These are phyloP conservation scores for Corynespora cassiicola DNA, from an alignment of 2,329 filamentous ascomycete species.

Conservation along the genomic window DNA sequence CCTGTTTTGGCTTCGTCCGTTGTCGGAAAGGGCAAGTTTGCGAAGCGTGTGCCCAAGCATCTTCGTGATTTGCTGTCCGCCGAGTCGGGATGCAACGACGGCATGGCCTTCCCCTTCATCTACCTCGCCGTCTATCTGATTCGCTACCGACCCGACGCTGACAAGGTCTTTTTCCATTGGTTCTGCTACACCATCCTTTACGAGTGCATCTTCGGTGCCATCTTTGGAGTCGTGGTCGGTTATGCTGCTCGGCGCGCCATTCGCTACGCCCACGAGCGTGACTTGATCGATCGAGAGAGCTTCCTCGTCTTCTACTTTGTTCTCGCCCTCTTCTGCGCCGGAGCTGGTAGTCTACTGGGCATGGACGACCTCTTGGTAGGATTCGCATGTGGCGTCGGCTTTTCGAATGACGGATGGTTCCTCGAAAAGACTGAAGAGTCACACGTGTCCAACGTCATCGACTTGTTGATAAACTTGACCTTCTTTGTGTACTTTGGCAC, in stretches of 20 bases:
- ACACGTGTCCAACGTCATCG: constrained; percentile 98
- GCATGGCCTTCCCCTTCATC: constrained; percentile 98
- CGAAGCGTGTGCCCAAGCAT: constrained; percentile 96
- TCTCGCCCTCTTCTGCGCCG: constrained; percentile 91
- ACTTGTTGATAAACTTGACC: constrained; percentile 92
- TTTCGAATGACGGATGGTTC: constrained; percentile 99
- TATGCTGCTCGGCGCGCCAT: constrained; percentile 92
- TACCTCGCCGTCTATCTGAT: constrained; percentile 93
- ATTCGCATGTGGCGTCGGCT: constrained; percentile 95
- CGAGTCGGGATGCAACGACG: constrained; percentile 98
- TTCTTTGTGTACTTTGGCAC: constrained; percentile 98
- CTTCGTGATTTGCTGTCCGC: constrained; percentile 92
- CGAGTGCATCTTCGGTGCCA: constrained; percentile 90
- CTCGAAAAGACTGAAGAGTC: constrained; percentile 97
- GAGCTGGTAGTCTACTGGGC: constrained; percentile 88
- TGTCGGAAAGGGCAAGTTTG: constrained; percentile 98
- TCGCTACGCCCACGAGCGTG: constrained; percentile 81
- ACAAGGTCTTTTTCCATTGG: constrained; percentile 81
- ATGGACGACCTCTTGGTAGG: constrained; percentile 94
- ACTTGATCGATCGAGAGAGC: constrained; percentile 93
- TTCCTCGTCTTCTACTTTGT: constrained; percentile 99
- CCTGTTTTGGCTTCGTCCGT: constrained; percentile 96
- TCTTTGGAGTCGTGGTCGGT: constrained; percentile 87
- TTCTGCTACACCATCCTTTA: constrained; percentile 90
- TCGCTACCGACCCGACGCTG: constrained; percentile 73